phyloP scores from a whole-genome alignment of 2,329 filamentous ascomycete genomes.

The Teratosphaeria gauchensis region DNA sequence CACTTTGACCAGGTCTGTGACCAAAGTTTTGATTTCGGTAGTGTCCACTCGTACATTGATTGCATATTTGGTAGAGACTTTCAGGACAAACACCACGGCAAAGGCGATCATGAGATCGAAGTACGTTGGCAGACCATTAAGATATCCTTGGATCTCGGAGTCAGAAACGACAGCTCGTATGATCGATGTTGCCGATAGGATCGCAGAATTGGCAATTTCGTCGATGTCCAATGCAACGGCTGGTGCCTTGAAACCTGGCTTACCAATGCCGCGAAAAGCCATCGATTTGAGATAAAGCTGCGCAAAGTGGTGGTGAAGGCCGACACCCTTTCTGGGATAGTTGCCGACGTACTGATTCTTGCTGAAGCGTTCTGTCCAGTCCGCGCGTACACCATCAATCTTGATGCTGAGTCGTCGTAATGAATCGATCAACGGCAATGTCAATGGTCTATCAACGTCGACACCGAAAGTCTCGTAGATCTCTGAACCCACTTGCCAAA shows the following conservation, averaged over 20 bases:
- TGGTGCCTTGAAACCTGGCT: slow-evolving; percentile 14
- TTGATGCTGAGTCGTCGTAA: slow-evolving; percentile 19
- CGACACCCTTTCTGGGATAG: slow-evolving; percentile 19
- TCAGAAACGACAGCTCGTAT: slow-evolving; percentile 16
- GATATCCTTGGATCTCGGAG: slow-evolving; percentile 17
- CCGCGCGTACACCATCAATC: slow-evolving; percentile 17
- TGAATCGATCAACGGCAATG: slow-evolving; percentile 24
- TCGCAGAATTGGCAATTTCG: slow-evolving; percentile 18
- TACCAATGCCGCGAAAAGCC: slow-evolving; percentile 16
- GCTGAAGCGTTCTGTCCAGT: slow-evolving; percentile 19
- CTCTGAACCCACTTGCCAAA: slow-evolving; percentile 18
- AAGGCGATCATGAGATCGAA: slow-evolving; percentile 25
- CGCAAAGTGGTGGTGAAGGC: slow-evolving; percentile 21
- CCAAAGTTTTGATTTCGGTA: slow-evolving; percentile 15
- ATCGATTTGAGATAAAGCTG: slow-evolving; percentile 21
- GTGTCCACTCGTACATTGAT: slow-evolving; percentile 18
- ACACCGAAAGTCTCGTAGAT: slow-evolving; percentile 22
- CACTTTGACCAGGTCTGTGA: slow-evolving; percentile 16
- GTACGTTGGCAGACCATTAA: slow-evolving; percentile 23
- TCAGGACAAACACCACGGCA: slow-evolving; percentile 22
- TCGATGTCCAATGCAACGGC: slow-evolving; percentile 20
- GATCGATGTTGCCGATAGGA: slow-evolving; percentile 19
- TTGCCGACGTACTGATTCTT: slow-evolving; percentile 19
- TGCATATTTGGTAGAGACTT: slow-evolving; percentile 22
- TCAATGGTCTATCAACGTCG: slow-evolving; percentile 19